Evolutionary conservation across 2,329 filamentous ascomycete species (phyloP).

Genomic region (Sphaerostilbella broomeana): DNA sequence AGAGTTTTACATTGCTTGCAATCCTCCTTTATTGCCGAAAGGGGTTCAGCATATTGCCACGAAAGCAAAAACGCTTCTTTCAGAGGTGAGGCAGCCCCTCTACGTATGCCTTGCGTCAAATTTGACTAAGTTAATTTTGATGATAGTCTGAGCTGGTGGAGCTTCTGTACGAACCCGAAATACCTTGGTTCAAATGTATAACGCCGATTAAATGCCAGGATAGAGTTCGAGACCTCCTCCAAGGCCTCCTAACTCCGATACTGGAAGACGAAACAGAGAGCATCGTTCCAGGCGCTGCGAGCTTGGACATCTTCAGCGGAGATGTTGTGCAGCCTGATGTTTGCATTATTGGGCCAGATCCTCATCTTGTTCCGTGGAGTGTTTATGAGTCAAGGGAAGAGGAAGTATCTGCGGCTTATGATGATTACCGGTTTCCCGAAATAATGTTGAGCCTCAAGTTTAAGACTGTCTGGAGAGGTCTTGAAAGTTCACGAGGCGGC

Average conservation of each 20-base stretch:
- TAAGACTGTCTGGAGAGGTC: constrained; percentile 23
- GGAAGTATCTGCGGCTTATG: constrained; percentile 11
- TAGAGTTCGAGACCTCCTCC: constrained; percentile 18
- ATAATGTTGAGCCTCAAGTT: constrained; percentile 13
- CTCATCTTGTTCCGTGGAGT: constrained; percentile 21
- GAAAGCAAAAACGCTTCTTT: constrained; percentile 1
- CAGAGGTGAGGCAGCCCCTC: background rate
- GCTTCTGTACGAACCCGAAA: constrained; percentile 31
- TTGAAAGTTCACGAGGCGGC: constrained; percentile 14
- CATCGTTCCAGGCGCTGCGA: constrained; percentile 6
- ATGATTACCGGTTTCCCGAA: constrained; percentile 19
- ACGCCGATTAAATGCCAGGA: constrained; percentile 5
- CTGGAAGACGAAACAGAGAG: constrained; percentile 16
- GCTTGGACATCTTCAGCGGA: constrained; percentile 1
- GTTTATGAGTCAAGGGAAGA: constrained; percentile 4
- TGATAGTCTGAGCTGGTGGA: constrained; percentile 20
- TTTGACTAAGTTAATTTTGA: background rate
- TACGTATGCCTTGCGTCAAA: background rate
- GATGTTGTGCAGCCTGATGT: constrained; percentile 16
- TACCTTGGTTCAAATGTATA: constrained; percentile 31
- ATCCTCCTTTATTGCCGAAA: constrained; percentile 26
- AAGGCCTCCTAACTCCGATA: constrained; percentile 3
- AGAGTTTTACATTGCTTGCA: constrained; percentile 31
- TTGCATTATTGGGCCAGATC: constrained; percentile 12
- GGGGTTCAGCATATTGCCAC: constrained; percentile 25